Percentiles rank a stretch among this genome's conserved stretches.
Conservation (phyloP, 1,139 yeast species). For the Kazachstania sp. region DNA sequence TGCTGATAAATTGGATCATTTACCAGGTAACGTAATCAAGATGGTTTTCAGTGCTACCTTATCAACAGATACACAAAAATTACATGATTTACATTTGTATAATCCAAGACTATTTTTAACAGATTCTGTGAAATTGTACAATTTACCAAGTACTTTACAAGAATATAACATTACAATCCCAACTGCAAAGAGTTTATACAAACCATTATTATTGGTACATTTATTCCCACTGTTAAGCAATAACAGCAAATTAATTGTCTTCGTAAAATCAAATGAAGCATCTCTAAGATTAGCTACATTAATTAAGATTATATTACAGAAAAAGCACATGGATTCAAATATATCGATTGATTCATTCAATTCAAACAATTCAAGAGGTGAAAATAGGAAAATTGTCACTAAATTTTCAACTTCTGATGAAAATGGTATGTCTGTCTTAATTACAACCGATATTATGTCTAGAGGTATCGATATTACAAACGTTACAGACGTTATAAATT, state of each 20-base stretch:
- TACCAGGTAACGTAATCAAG: conserved; percentile 40
- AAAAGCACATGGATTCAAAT: conserved; percentile 12
- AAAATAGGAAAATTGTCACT: conserved; percentile 43
- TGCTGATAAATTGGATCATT: conserved; percentile 19
- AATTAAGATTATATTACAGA: conserved; percentile 39
- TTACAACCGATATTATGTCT: conserved; percentile 88
- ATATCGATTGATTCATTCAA: conserved; percentile 34
- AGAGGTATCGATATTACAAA: conserved; percentile 82
- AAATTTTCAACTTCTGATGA: conserved; percentile 39
- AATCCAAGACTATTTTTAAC: conserved; percentile 67
- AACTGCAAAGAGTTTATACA: conserved; percentile 49
- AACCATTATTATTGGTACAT: conserved; percentile 64
- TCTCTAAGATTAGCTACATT: conserved; percentile 66
- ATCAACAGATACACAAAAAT: conserved; percentile 84
- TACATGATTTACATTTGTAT: conserved; percentile 58
- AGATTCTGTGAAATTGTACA: conserved; percentile 45
- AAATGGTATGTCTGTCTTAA: conserved; percentile 42
- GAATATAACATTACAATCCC: conserved; percentile 47
- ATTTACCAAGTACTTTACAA: conserved; percentile 46
- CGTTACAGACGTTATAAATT: conserved; percentile 72
- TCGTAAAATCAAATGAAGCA: conserved; percentile 81
- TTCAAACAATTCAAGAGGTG: conserved; percentile 43
- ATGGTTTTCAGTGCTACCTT: conserved; percentile 88
- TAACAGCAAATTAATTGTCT: conserved; percentile 41
- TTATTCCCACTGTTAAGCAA: conserved; percentile 33